Base-by-base conservation (phyloP, 208 protist species). In the Leishmania tarentolae region DNA sequence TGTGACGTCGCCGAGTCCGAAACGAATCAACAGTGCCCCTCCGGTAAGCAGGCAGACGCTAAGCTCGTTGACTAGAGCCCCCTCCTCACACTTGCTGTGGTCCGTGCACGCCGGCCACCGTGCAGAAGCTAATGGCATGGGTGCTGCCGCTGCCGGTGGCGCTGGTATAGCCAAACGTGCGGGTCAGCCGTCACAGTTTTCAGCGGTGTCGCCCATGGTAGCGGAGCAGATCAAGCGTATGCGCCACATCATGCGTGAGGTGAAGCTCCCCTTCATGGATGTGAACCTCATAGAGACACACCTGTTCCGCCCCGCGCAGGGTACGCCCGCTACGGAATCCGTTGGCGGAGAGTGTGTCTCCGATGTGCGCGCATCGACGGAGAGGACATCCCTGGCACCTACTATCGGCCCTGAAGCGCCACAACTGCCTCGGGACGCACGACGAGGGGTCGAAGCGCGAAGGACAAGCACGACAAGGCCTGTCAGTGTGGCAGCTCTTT, bases 251-350 rank as follows among this genome's bases (percentile, higher is more conserved):
- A 35, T 83, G 69, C 17, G 2, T 11, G 78, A 83, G 65, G 68
- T 83, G 66, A 70, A 82, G 63, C 73, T 86, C n/a, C 83, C 83
- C 0, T 40, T 65, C 13, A 9, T 83, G 0, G 83, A 86, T 66
- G 70, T 47, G 1, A 19, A 70, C 42, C 17, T 83, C 6, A 46
- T 80, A 9, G 76, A 81, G 44, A n/a, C 53, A 3, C 77, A 66
- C 44, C 5, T 86, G 0, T 9, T 78, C 15, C 69, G 68, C 21
- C 52, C 53, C n/a, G 21, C 31, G 37, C 44, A 1, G 47, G 9
- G 5, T 5, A 44, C 44, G 31, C 42, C 4, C 42, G 11, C n/a
- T 47, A 44, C 11, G 15, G n/a, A 40, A n/a, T 28, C 61, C 61
- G 40, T 66, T 31, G 61, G n/a, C 31, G 24, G 21, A 11, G 31